These are phyloP conservation scores for Paracoccidioides lutzii DNA, from an alignment of 2,329 filamentous ascomycete genomes.

Conservation along the genomic window DNA sequence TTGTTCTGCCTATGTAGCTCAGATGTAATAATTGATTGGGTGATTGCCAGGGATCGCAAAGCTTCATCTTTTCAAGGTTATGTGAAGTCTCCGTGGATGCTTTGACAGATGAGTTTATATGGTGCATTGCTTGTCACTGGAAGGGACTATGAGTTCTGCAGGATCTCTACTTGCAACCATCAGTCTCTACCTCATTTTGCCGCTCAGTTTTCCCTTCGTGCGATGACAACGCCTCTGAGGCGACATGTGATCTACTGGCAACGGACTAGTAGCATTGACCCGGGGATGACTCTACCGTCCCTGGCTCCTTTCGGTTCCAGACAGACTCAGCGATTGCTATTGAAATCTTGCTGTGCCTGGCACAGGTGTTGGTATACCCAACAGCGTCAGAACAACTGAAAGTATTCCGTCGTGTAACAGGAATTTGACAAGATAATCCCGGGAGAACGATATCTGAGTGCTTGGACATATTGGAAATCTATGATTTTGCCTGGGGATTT, in stretches of 20 bases:
- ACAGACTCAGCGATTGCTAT: constrained; percentile 4
- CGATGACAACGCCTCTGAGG: not conserved
- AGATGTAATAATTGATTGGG: no score
- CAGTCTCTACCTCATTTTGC: not conserved
- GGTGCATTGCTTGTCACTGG: constrained; percentile 4
- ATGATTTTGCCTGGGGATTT: constrained; percentile 5
- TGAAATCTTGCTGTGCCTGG: not conserved
- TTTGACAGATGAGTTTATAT: constrained; percentile 4
- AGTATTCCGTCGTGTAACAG: not conserved
- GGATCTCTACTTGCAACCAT: constrained; percentile 3
- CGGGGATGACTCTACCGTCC: not conserved
- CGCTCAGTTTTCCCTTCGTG: constrained; percentile 1
- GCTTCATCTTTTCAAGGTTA: no score
- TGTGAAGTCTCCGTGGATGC: not conserved
- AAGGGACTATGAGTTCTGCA: constrained; percentile 4
- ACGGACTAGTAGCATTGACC: not conserved
- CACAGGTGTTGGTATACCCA: not conserved
- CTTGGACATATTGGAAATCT: constrained; percentile 3
- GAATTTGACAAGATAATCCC: not conserved
- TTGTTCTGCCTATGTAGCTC: no score
- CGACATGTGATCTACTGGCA: not conserved
- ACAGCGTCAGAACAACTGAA: constrained; percentile 1
- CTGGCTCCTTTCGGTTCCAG: not conserved
- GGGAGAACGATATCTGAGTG: not conserved
- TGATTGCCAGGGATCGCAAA: no score